Conservation (phyloP, 2,329 filamentous ascomycete genomes). For the Pestalotiopsis sp. region DNA sequence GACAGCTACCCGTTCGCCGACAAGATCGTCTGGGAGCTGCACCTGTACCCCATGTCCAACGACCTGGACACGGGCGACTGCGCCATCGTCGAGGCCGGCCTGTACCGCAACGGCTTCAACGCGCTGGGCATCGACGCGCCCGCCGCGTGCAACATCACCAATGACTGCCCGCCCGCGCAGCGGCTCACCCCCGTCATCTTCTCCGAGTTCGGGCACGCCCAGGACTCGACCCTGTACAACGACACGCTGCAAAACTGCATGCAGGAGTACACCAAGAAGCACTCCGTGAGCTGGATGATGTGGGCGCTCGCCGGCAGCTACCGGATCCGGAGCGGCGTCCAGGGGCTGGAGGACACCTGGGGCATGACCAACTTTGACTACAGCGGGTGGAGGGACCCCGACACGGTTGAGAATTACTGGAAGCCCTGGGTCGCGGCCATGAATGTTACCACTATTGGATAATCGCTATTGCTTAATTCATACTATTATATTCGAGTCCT, state of each 20-base stretch:
- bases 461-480: background rate
- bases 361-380: slow-evolving; percentile 49
- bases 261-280: slow-evolving; percentile 43
- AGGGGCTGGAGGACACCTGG: slow-evolving; percentile 50
- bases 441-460: slow-evolving; percentile 29
- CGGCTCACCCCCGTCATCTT: slow-evolving; percentile 50
- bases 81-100: slow-evolving; percentile 46
- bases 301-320: slow-evolving; percentile 53
- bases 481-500: background rate
- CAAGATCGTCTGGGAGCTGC: slow-evolving; percentile 50
- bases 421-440: slow-evolving; percentile 51
- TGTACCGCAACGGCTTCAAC: slow-evolving; percentile 55
- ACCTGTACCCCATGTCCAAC: slow-evolving; percentile 44
- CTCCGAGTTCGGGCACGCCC: slow-evolving; percentile 48
- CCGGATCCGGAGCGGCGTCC: slow-evolving; percentile 44
- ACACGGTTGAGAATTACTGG: slow-evolving; percentile 50
- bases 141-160: slow-evolving; percentile 42
- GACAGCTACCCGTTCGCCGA: slow-evolving; percentile 47
- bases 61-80: slow-evolving; percentile 48
- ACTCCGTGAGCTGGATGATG: slow-evolving; percentile 51
- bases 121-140: slow-evolving; percentile 43
- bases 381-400: slow-evolving; percentile 47
- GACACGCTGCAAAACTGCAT: slow-evolving; percentile 50
- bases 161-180: slow-evolving; percentile 34
- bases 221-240: slow-evolving; percentile 43